phyloP scores from a whole-genome alignment of 768 basidiomycete genomes.

The Boletus pseudopeckii region DNA sequence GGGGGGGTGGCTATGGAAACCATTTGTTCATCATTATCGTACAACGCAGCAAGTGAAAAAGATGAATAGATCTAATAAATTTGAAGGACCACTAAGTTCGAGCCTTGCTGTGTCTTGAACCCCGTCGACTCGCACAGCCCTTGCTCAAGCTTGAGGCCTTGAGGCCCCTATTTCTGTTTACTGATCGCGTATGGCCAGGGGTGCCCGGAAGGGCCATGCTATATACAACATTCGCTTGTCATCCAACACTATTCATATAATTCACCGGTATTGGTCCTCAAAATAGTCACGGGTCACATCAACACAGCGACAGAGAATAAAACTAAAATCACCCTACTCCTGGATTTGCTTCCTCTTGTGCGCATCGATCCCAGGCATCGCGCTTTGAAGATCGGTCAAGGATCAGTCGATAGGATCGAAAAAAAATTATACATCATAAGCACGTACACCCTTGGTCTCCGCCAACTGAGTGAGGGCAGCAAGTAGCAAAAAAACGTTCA shows the following conservation, averaged over 20 bases:
- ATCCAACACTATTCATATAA: neutral
- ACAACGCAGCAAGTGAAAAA: too few species aligned
- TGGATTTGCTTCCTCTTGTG: neutral
- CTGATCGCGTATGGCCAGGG: too few species aligned
- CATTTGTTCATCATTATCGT: too few species aligned
- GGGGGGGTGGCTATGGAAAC: too few species aligned
- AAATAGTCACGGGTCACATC: neutral
- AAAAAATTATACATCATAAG: neutral
- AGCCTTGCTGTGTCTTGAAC: too few species aligned
- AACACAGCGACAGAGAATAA: neutral
- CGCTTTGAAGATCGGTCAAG: neutral
- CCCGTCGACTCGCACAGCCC: too few species aligned
- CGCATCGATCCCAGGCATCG: slow-evolving; percentile 1
- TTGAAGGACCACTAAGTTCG: too few species aligned
- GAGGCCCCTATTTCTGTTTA: too few species aligned
- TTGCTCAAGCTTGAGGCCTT: too few species aligned
- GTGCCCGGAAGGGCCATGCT: too few species aligned
- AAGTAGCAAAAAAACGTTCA: neutral
- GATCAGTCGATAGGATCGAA: neutral
- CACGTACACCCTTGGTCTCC: slow-evolving; percentile 22
- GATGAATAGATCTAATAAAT: too few species aligned
- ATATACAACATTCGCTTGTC: neutral
- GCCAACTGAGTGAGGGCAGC: slow-evolving; percentile 4
- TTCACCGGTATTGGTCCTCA: neutral
- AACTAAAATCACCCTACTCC: neutral